Percentiles rank a stretch among this genome's conserved stretches.
Conservation (phyloP, 2,329 filamentous ascomycete species). For the Beauveria sp. region DNA sequence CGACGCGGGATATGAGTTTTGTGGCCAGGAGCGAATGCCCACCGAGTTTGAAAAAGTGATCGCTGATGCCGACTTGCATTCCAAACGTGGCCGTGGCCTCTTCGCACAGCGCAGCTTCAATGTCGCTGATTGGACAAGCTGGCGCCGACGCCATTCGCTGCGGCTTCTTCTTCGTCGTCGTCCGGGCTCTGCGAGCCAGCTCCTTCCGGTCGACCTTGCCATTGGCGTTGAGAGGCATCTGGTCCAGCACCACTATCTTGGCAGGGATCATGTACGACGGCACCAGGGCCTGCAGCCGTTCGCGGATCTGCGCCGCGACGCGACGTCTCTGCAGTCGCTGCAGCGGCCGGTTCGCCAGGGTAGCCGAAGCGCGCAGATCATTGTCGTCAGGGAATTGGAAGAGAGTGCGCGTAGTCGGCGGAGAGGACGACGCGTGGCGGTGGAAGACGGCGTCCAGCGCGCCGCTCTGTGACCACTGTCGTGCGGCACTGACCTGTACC, state of each 20-base stretch:
- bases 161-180: neutral
- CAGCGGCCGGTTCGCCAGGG: neutral
- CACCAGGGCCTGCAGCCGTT: neutral
- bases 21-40: conserved; percentile 13
- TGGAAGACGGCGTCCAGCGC: neutral
- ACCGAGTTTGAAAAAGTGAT: conserved; percentile 16
- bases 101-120: conserved; percentile 8
- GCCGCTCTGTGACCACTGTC: conserved; percentile 19
- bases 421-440: neutral
- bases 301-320: neutral
- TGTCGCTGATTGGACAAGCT: neutral
- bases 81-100: conserved; percentile 10
- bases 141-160: neutral
- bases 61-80: conserved; percentile 9
- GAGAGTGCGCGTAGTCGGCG: neutral
- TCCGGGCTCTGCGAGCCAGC: conserved; percentile 3
- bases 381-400: neutral
- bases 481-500: conserved; percentile 38
- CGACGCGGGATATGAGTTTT: neutral
- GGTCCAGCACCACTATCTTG: conserved; percentile 16
- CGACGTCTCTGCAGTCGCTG: neutral
- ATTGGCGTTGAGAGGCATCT: conserved; percentile 20
- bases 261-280: conserved; percentile 22
- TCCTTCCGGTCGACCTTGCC: conserved; percentile 19
- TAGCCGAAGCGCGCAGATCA: neutral